Evolutionary conservation across 805 yeast species (phyloP).

Genomic region (Yarrowia phangngaensis): DNA sequence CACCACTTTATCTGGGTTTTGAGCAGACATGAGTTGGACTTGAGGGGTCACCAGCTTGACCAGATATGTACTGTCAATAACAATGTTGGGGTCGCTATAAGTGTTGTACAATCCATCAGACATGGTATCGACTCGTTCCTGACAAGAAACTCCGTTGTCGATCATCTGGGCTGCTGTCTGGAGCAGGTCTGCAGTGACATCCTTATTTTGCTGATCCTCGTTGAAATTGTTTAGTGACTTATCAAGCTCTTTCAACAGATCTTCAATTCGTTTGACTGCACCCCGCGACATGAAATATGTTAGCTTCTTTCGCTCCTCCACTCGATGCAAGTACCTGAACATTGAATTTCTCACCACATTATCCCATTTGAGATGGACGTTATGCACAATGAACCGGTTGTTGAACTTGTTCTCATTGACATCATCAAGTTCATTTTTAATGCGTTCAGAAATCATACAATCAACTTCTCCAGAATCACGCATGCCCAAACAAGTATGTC

Average conservation of each 20-base stretch:
- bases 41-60: conserved; percentile 77
- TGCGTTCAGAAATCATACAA: conserved; percentile 17
- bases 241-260: conserved; percentile 45
- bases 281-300: conserved; percentile 47
- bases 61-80: conserved; percentile 52
- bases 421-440: conserved; percentile 23
- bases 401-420: conserved; percentile 41
- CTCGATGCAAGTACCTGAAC: conserved; percentile 53
- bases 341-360: conserved; percentile 60
- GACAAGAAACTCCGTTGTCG: conserved; percentile 26
- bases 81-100: conserved; percentile 36
- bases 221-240: conserved; percentile 11
- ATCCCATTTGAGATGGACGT: conserved; percentile 76
- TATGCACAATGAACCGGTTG: conserved; percentile 70
- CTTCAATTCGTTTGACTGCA: conserved; percentile 51
- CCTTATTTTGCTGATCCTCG: conserved; percentile 22
- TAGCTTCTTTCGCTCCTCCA: conserved; percentile 46
- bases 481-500: conserved; percentile 4
- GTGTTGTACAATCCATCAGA: conserved; percentile 50
- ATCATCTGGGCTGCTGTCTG: conserved; percentile 18
- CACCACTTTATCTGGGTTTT: conserved; percentile 55
- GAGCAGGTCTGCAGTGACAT: conserved; percentile 20
- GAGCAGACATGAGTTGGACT: conserved; percentile 59
- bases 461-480: conserved; percentile 23
- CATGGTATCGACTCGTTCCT: conserved; percentile 39